phyloP scores from a whole-genome alignment of 2,329 filamentous ascomycete genomes.

The Aspergillus tanneri region DNA sequence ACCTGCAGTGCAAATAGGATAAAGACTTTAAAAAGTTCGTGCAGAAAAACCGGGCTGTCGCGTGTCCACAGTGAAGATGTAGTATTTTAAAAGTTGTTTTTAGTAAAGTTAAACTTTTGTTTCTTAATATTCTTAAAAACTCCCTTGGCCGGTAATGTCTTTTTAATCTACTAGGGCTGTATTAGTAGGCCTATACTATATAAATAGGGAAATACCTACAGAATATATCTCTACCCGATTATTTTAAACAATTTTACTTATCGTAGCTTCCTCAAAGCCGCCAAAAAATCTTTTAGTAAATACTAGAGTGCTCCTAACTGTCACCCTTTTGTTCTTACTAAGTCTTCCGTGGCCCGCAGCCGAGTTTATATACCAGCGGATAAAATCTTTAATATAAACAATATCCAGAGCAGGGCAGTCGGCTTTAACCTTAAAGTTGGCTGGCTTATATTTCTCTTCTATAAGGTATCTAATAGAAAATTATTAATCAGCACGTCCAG shows the following conservation, averaged over 20 bases:
- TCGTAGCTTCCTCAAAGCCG: slow-evolving; percentile 6
- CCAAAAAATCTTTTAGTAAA: slow-evolving; percentile 5
- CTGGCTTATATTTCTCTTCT: slow-evolving; percentile 8
- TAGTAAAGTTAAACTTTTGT: slow-evolving; percentile 11
- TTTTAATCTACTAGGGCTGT: slow-evolving; percentile 4
- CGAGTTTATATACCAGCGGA: slow-evolving; percentile 5
- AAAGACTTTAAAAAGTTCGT: slow-evolving; percentile 2
- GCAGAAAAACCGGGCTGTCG: slow-evolving; percentile 5
- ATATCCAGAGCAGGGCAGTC: slow-evolving; percentile 4
- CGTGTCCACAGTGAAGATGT: slow-evolving; percentile 1
- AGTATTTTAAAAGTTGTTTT: slow-evolving; percentile 8
- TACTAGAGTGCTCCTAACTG: slow-evolving; percentile 2
- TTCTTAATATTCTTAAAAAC: slow-evolving; percentile 9
- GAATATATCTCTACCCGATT: slow-evolving; percentile 2
- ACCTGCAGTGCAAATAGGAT: slow-evolving; percentile 8
- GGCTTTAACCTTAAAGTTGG: slow-evolving; percentile 4
- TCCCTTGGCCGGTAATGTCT: slow-evolving; percentile 3
- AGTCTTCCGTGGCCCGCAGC: slow-evolving; percentile 2
- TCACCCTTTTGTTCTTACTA: slow-evolving; percentile 3
- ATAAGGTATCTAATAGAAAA: slow-evolving; percentile 7
- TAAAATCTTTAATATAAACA: slow-evolving; percentile 11
- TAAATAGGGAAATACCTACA: not conserved
- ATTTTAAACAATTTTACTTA: slow-evolving; percentile 4
- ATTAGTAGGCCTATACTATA: too few species aligned
- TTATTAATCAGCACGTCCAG: not conserved